Evolutionary conservation across 1,284 basidiomycete species (phyloP).

Genomic region (Trametes versicolor): DNA sequence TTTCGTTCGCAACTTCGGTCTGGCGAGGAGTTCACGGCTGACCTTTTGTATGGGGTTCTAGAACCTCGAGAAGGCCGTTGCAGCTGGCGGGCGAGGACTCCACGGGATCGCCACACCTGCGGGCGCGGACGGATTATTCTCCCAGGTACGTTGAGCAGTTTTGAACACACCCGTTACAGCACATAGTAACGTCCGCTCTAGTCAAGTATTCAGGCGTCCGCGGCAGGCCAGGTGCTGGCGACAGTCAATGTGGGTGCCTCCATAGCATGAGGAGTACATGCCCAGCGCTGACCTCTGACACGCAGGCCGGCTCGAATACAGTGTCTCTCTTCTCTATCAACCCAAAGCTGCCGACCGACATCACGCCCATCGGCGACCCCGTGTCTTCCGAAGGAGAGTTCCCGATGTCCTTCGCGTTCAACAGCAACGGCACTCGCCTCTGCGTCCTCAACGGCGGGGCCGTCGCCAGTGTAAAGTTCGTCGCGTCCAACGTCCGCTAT

Average conservation of each 20-base stretch:
- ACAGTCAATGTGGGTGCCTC: slow-evolving; percentile 51
- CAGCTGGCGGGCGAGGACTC: slow-evolving; percentile 50
- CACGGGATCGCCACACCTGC: slow-evolving; percentile 47
- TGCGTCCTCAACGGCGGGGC: slow-evolving; percentile 59
- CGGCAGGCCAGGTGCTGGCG: slow-evolving; percentile 50
- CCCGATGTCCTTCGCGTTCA: slow-evolving; percentile 57
- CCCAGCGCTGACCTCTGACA: too few relatives aligned
- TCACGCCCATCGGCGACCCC: slow-evolving; percentile 53
- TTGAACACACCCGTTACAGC: slow-evolving; percentile 4
- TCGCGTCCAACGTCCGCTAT: not conserved
- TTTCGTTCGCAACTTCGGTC: not conserved
- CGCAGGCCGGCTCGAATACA: slow-evolving; percentile 58
- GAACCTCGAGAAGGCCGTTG: slow-evolving; percentile 36
- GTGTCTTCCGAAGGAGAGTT: slow-evolving; percentile 56
- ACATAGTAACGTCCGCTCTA: slow-evolving; percentile 27
- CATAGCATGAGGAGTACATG: not conserved
- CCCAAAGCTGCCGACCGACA: slow-evolving; percentile 48
- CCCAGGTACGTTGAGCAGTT: slow-evolving; percentile 47
- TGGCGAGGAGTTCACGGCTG: not conserved
- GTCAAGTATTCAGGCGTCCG: slow-evolving; percentile 53
- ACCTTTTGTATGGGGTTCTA: slow-evolving; percentile 32
- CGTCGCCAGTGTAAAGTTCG: slow-evolving; percentile 55
- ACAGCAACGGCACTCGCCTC: slow-evolving; percentile 48
- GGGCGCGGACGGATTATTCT: slow-evolving; percentile 56
- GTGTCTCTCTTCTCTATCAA: slow-evolving; percentile 56